Conservation (phyloP, 2,329 filamentous ascomycete species). For the Juglanconis juglandina region DNA sequence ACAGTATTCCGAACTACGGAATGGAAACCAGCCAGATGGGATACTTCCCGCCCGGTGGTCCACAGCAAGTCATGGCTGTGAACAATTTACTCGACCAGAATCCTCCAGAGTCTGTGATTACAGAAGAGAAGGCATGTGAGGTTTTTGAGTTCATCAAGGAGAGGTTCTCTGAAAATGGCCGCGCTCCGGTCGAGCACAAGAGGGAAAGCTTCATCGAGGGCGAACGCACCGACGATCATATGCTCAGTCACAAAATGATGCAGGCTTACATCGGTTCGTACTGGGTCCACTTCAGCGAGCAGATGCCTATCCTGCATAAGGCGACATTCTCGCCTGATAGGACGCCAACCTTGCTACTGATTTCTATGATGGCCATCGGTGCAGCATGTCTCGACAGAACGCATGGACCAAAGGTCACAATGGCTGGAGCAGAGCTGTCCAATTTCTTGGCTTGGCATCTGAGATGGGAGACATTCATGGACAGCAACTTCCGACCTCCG, state of each 20-base stretch:
- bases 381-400: conserved; percentile 84
- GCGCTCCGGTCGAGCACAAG: conserved; percentile 68
- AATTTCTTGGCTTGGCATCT: conserved; percentile 91
- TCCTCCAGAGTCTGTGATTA: conserved; percentile 74
- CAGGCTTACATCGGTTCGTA: conserved; percentile 90
- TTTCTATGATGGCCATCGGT: conserved; percentile 89
- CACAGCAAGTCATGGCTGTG: conserved; percentile 84
- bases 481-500: conserved; percentile 82
- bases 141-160: conserved; percentile 77
- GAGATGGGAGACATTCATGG: conserved; percentile 95
- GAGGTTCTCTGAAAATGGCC: conserved; percentile 77
- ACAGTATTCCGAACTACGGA: conserved; percentile 47
- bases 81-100: conserved; percentile 79
- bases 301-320: conserved; percentile 90
- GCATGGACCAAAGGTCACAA: conserved; percentile 69
- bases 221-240: conserved; percentile 64
- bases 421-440: conserved; percentile 75
- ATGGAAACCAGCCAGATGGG: conserved; percentile 46
- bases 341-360: conserved; percentile 77
- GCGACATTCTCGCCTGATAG: conserved; percentile 88
- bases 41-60: conserved; percentile 54
- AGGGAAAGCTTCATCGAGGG: conserved; percentile 78
- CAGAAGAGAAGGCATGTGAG: conserved; percentile 81
- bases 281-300: conserved; percentile 92
- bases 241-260: conserved; percentile 90